Percentiles rank a stretch among this genome's conserved stretches.
These are phyloP conservation scores for Saccharomycopsis crataegensis DNA, from an alignment of 1,139 yeast genomes.

Conservation along the genomic window DNA sequence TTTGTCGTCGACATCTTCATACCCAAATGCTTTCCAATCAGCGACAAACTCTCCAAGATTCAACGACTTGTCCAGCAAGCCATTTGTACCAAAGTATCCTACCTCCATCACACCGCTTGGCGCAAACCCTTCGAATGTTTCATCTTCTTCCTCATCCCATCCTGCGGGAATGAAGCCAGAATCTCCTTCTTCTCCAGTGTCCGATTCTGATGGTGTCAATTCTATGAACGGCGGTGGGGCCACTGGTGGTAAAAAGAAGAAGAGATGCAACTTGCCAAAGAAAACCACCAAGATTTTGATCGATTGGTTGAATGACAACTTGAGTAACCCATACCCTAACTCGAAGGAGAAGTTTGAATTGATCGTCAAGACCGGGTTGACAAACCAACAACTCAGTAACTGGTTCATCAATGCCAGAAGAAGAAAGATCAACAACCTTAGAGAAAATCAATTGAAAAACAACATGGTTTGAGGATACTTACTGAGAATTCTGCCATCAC, in stretches of 20 bases:
- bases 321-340: conserved; percentile 91
- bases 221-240: no score
- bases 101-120: neutral
- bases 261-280: conserved; percentile 78
- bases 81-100: neutral
- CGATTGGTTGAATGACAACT: conserved; percentile 77
- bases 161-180: neutral
- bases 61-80: neutral
- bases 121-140: neutral
- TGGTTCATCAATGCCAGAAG: conserved; percentile 97
- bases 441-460: conserved; percentile 25
- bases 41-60: neutral
- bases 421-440: conserved; percentile 55
- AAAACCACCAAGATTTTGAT: conserved; percentile 78
- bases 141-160: conserved; percentile 1
- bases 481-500: neutral
- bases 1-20: no score
- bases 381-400: conserved; percentile 84
- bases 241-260: conserved; percentile 24
- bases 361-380: conserved; percentile 76
- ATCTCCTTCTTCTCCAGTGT: neutral
- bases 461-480: no score
- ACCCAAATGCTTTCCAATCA: neutral
- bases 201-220: neutral
- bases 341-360: conserved; percentile 80